These are phyloP conservation scores for Microbotryomycetes sp. DNA, from an alignment of 1,284 basidiomycete species.

Conservation along the genomic window DNA sequence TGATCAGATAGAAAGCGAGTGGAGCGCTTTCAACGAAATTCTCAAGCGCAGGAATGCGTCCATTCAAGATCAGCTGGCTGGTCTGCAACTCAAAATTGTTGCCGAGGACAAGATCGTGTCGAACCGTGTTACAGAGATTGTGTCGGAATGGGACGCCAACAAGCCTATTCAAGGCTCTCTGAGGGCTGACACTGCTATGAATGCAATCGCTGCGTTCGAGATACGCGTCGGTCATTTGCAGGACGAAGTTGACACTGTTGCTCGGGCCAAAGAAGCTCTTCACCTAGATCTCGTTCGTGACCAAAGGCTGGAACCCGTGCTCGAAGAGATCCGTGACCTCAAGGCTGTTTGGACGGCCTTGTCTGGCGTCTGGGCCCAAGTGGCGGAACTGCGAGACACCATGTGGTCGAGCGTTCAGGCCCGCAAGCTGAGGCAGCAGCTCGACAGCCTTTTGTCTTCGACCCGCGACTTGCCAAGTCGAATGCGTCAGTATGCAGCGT, in stretches of 20 bases:
- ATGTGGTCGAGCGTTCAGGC: slow-evolving; percentile 86
- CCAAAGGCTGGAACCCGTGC: slow-evolving; percentile 83
- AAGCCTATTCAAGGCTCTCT: slow-evolving; percentile 93
- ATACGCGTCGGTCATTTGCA: slow-evolving; percentile 78
- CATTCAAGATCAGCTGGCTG: slow-evolving; percentile 94
- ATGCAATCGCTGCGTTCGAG: slow-evolving; percentile 89
- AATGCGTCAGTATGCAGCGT: slow-evolving; percentile 98
- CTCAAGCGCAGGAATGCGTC: slow-evolving; percentile 95
- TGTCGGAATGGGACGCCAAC: slow-evolving; percentile 89
- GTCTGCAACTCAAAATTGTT: slow-evolving; percentile 96
- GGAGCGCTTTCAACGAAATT: slow-evolving; percentile 97
- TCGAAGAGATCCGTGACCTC: slow-evolving; percentile 90
- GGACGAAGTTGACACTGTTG: slow-evolving; percentile 89
- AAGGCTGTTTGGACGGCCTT: slow-evolving; percentile 99
- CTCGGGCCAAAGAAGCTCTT: slow-evolving; percentile 91
- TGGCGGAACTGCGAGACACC: slow-evolving; percentile 79
- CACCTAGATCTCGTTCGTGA: slow-evolving; percentile 86
- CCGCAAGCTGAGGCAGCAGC: slow-evolving; percentile 86
- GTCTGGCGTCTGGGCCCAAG: slow-evolving; percentile 92
- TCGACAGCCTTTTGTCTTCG: slow-evolving; percentile 78
- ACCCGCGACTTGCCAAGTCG: slow-evolving; percentile 98
- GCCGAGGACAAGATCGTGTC: slow-evolving; percentile 97
- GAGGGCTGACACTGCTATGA: slow-evolving; percentile 91
- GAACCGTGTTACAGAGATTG: slow-evolving; percentile 82
- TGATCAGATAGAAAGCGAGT: slow-evolving; percentile 94